A percentile compares a stretch with the other conserved stretches of the same genome.
Evolutionary conservation across 2,329 filamentous ascomycete genomes (phyloP).

Genomic region (Pyrenophora seminiperda): DNA sequence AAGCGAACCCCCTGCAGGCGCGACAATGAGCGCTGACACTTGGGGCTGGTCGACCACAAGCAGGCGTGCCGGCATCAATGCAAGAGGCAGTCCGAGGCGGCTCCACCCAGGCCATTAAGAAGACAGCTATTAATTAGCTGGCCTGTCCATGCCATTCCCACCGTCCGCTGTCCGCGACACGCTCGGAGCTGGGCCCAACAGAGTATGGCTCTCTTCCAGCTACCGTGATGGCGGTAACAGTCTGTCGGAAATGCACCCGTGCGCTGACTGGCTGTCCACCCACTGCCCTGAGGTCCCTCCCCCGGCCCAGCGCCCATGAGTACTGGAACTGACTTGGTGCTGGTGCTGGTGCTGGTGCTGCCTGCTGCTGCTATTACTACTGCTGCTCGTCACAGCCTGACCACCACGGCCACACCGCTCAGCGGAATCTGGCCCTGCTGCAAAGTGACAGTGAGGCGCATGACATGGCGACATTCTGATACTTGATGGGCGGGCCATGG

Average conservation of each 20-base stretch:
- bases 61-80: conserved; percentile 19
- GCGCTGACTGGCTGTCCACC: conserved; percentile 12
- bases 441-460: neutral
- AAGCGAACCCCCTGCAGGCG: conserved; percentile 30
- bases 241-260: conserved; percentile 21
- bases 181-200: conserved; percentile 25
- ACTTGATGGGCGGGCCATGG: too few relatives aligned
- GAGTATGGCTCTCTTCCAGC: conserved; percentile 22
- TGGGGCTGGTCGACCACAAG: conserved; percentile 20
- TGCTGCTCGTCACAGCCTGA: neutral
- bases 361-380: neutral
- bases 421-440: neutral
- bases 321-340: neutral
- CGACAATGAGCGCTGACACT: conserved; percentile 24
- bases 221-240: conserved; percentile 27
- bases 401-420: conserved; percentile 7
- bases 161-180: conserved; percentile 10
- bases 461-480: neutral
- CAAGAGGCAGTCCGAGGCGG: conserved; percentile 24
- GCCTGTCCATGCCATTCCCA: conserved; percentile 23
- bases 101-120: conserved; percentile 31
- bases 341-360: neutral
- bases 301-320: conserved; percentile 7
- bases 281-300: conserved; percentile 8
- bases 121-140: conserved; percentile 28